phyloP scores from a whole-genome alignment of 2,329 filamentous ascomycete species.

The Dactylella cylindrospora region DNA sequence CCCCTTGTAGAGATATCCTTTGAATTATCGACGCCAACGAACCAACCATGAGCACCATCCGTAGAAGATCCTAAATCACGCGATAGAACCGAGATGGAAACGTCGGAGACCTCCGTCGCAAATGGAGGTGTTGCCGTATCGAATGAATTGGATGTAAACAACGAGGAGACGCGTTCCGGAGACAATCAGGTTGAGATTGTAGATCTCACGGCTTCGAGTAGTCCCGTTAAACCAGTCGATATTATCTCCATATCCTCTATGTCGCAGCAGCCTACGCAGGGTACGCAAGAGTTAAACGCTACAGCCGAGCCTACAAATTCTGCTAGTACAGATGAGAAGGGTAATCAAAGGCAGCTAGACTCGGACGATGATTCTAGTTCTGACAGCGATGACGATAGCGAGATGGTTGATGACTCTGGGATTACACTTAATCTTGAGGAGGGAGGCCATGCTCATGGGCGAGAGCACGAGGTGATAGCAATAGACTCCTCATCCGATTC shows the following conservation, averaged over 20 bases:
- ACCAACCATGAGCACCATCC: background rate
- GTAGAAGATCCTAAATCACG: background rate
- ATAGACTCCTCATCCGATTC: constrained; percentile 35
- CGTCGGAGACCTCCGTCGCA: background rate
- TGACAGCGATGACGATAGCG: constrained; percentile 30
- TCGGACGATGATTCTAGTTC: constrained; percentile 26
- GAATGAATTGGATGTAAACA: background rate
- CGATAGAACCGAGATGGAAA: constrained; percentile 4
- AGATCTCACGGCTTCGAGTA: constrained; percentile 11
- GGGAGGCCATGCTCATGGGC: background rate
- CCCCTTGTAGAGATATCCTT: no score
- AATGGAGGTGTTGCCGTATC: constrained; percentile 5
- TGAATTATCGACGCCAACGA: constrained; percentile 1
- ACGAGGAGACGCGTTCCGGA: background rate
- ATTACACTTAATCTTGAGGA: constrained; percentile 41
- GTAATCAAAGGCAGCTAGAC: background rate
- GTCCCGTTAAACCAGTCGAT: background rate
- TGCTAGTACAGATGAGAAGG: constrained; percentile 11
- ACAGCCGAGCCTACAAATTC: constrained; percentile 2
- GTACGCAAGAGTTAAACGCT: constrained; percentile 13
- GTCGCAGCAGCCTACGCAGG: constrained; percentile 1
- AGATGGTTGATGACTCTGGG: constrained; percentile 43
- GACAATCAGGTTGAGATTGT: constrained; percentile 4
- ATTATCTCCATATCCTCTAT: background rate
- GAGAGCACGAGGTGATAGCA: constrained; percentile 17